These are phyloP conservation scores for Proliferodiscus dingleyae DNA, from an alignment of 2,329 filamentous ascomycete species.

Conservation along the genomic window DNA sequence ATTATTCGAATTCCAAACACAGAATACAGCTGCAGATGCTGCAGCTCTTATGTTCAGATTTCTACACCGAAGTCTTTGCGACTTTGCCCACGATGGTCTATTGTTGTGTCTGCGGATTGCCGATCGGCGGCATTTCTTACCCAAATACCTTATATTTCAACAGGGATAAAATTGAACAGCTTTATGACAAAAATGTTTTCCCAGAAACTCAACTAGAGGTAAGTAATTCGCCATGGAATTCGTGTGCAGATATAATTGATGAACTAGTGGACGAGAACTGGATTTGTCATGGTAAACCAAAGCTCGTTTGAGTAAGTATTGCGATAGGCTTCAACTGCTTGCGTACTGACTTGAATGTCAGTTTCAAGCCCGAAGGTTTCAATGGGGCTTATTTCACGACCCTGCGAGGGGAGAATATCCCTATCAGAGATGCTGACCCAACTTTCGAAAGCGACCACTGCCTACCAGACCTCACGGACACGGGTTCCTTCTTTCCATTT, in stretches of 20 bases:
- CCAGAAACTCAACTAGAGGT: slow-evolving; percentile 2
- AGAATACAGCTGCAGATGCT: too few relatives aligned
- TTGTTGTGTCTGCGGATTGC: slow-evolving; percentile 5
- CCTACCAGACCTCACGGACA: slow-evolving; percentile 4
- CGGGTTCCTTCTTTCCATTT: slow-evolving; percentile 5
- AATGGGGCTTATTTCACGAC: neutral
- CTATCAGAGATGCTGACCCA: neutral
- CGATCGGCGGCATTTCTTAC: slow-evolving; percentile 2
- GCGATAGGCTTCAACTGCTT: neutral
- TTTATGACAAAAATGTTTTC: slow-evolving; percentile 3
- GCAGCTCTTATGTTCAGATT: too few relatives aligned
- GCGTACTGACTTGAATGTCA: neutral
- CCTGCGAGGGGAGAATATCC: neutral
- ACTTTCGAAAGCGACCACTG: neutral
- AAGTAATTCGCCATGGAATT: neutral
- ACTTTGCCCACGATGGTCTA: slow-evolving; percentile 1
- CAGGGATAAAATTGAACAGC: slow-evolving; percentile 2
- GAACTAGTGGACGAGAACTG: neutral
- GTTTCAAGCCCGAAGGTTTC: neutral
- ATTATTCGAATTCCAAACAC: too few relatives aligned
- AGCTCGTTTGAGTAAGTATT: slow-evolving; percentile 3
- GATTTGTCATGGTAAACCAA: neutral
- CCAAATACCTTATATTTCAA: slow-evolving; percentile 7
- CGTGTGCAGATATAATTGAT: neutral
- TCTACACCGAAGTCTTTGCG: neutral